Evolutionary conservation across 139 green algal species (phyloP), one percentile per base, ranked within the genome.

Genomic region (Ulvella scutata): DNA sequence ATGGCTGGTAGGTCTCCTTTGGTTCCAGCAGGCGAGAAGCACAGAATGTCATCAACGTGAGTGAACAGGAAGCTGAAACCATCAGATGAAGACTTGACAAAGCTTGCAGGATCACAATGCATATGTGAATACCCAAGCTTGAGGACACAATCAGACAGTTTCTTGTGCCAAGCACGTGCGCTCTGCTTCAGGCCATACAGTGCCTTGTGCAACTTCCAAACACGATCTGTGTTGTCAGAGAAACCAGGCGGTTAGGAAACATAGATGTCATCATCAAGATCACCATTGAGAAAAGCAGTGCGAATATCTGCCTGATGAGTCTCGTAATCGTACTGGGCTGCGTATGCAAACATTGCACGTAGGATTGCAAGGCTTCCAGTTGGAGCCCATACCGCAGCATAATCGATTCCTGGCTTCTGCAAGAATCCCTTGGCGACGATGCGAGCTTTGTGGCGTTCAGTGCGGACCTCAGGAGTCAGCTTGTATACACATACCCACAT

Each of bases 101-200:
- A 67, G 20, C 31, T 10, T n/a, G 51, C 51, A 26, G 79, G 73
- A 26, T 84, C 80, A 4, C 74, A 62, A 0, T 44, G n/a, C 9
- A 67, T 77, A 3, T 38, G 43, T 28, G 59, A 3, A 29, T 78
- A 81, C 4, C 73, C 80, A 36, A 79, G 9, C 0, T 43, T 31
- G 23, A 72, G 33, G 3, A 84, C 34, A 61, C 72, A 62, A 3
- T 1, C 2, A 23, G 74, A 75, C 31, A 84, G 44, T 17, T 75
- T 77, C 9, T 28, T 3, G 29, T 80, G 72, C 80, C 80, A 85
- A 2, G 72, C 73, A 31, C 74, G 60, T 1, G 75, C 67, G 38
- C 78, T 74, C 38, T 85, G 77, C 13, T 76, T 74, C 17, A 85
- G 38, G 9, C 77, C 81, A 37, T 85, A 85, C 4, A 85, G 26